These are phyloP conservation scores for Stereocaulon alpinum DNA, from an alignment of 495 filamentous ascomycete genomes.

Conservation along the genomic window DNA sequence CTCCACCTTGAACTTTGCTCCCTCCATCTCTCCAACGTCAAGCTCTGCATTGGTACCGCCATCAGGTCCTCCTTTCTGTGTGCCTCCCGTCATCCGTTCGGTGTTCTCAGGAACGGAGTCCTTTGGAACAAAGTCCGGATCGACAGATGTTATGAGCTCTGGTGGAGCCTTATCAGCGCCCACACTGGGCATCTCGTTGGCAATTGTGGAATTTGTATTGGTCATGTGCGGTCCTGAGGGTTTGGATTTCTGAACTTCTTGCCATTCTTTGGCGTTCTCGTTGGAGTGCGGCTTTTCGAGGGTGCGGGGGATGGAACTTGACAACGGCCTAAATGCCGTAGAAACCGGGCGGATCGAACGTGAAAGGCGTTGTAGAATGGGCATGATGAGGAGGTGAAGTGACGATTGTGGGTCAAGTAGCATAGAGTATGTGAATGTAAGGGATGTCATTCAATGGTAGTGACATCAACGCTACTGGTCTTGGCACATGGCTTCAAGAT, in stretches of 20 bases:
- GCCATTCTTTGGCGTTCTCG: constrained; percentile 37
- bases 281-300: constrained; percentile 18
- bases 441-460: too few relatives aligned
- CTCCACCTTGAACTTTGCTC: constrained; percentile 80
- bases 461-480: too few relatives aligned
- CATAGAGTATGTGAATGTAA: background rate
- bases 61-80: constrained; percentile 37
- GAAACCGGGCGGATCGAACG: constrained; percentile 1
- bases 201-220: constrained; percentile 54
- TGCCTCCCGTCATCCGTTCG: constrained; percentile 54
- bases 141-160: constrained; percentile 47
- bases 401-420: background rate
- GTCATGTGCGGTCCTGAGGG: constrained; percentile 51
- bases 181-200: constrained; percentile 49
- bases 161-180: constrained; percentile 49
- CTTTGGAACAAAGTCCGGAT: constrained; percentile 45
- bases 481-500: too few relatives aligned
- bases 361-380: background rate
- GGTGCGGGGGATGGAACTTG: constrained; percentile 15
- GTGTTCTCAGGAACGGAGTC: constrained; percentile 49
- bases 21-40: constrained; percentile 82
- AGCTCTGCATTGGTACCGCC: constrained; percentile 54
- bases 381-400: background rate
- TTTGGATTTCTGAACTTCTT: constrained; percentile 44
- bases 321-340: constrained; percentile 10